Evolutionary conservation across 148 eudicot species (phyloP).

Genomic region (Fagopyrum esculentum): DNA sequence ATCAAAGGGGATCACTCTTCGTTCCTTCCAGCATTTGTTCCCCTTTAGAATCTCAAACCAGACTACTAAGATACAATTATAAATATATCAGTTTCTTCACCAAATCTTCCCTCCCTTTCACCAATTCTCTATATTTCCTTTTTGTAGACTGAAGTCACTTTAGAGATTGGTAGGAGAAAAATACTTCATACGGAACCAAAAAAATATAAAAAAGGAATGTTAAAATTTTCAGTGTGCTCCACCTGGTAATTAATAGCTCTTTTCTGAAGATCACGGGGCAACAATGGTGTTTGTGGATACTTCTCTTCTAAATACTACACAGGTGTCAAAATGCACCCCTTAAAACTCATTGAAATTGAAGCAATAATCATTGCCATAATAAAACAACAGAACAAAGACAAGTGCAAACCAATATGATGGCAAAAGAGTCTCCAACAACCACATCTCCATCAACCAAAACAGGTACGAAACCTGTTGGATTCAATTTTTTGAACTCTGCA

Average conservation of each 20-base stretch:
- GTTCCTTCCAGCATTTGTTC: neutral
- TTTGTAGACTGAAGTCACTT: neutral
- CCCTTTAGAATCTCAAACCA: neutral
- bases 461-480: slow-evolving; percentile 74
- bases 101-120: neutral
- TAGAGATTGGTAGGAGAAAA: neutral
- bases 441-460: slow-evolving; percentile 64
- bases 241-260: slow-evolving; percentile 86
- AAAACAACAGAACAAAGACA: neutral
- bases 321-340: neutral
- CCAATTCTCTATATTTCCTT: neutral
- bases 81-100: neutral
- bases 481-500: slow-evolving; percentile 63
- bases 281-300: slow-evolving; percentile 69
- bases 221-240: neutral
- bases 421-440: slow-evolving; percentile 71
- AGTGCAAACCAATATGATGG: slow-evolving; percentile 64
- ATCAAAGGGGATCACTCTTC: no score
- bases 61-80: neutral
- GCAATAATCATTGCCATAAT: neutral
- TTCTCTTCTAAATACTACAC: slow-evolving; percentile 77
- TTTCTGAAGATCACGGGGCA: slow-evolving; percentile 68
- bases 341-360: neutral
- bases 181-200: neutral
- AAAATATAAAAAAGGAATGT: neutral